These are phyloP conservation scores for Monosporascus sp. DNA, from an alignment of 2,329 filamentous ascomycete genomes.

Conservation along the genomic window DNA sequence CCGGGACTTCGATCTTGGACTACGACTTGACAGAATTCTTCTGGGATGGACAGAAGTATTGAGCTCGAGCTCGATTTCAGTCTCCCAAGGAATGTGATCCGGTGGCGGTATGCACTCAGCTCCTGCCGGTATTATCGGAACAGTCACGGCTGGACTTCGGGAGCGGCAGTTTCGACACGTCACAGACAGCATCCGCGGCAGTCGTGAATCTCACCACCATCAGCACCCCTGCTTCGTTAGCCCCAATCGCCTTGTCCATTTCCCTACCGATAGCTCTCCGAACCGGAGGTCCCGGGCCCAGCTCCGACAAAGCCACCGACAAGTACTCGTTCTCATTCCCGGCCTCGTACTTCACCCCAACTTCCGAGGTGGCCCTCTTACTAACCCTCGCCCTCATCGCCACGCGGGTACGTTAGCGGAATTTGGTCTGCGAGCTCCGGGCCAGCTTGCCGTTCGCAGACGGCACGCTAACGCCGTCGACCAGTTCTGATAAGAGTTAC, in stretches of 20 bases:
- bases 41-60: background rate
- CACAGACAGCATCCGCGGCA: background rate
- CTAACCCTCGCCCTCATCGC: conserved; percentile 43
- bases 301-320: conserved; percentile 1
- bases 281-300: background rate
- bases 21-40: background rate
- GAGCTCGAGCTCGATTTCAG: background rate
- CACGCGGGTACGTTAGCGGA: conserved; percentile 36
- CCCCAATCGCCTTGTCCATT: background rate
- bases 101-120: background rate
- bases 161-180: background rate
- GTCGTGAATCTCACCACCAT: background rate
- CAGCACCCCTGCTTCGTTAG: background rate
- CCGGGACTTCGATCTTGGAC: background rate
- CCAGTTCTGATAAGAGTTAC: too few species aligned
- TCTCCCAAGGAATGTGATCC: background rate
- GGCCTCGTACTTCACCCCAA: conserved; percentile 41
- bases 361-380: conserved; percentile 44
- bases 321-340: conserved; percentile 23
- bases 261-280: background rate
- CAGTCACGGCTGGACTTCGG: background rate
- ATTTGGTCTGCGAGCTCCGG: conserved; percentile 40
- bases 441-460: conserved; percentile 41
- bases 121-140: background rate
- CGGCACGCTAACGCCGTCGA: conserved; percentile 11